phyloP scores from a whole-genome alignment of 2,329 filamentous ascomycete species.

The Colletotrichum brevisporum region DNA sequence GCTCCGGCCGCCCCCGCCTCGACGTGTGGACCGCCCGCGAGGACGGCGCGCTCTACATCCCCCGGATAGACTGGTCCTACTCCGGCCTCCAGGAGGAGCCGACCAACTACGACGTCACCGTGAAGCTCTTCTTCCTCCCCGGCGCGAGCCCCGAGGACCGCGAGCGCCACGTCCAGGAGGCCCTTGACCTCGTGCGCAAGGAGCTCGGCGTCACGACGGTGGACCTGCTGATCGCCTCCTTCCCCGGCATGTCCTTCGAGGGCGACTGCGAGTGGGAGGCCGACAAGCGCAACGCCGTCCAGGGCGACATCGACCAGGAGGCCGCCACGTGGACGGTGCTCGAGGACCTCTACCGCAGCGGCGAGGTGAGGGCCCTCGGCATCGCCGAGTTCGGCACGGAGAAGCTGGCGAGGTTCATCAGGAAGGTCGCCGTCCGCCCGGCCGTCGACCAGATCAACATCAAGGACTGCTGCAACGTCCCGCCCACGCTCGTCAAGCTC shows the following conservation, averaged over 20 bases:
- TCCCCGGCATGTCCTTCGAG: conserved; percentile 93
- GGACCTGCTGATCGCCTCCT: conserved; percentile 92
- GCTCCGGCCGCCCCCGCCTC: conserved; percentile 46
- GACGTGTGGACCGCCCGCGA: conserved; percentile 77
- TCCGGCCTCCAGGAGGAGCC: conserved; percentile 85
- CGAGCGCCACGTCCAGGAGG: conserved; percentile 80
- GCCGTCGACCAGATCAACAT: conserved; percentile 96
- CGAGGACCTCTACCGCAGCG: conserved; percentile 79
- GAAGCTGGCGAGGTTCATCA: conserved; percentile 83
- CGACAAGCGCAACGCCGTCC: conserved; percentile 71
- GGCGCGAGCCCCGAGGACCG: conserved; percentile 75
- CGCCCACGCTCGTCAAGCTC: conserved; percentile 85
- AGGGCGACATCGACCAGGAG: conserved; percentile 78
- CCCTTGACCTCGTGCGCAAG: conserved; percentile 83
- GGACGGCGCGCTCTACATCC: conserved; percentile 77
- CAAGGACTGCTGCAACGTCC: conserved; percentile 95
- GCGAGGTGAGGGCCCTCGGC: conserved; percentile 82
- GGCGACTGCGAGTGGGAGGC: conserved; percentile 89
- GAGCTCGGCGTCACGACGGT: conserved; percentile 83
- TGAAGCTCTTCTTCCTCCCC: conserved; percentile 94
- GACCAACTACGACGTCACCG: conserved; percentile 91
- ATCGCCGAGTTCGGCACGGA: conserved; percentile 93
- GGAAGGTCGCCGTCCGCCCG: conserved; percentile 78
- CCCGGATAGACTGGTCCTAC: conserved; percentile 79
- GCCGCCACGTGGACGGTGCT: conserved; percentile 78